Percentiles rank a stretch among this genome's conserved stretches.
Conservation (phyloP, 2,329 filamentous ascomycete species). For the Botrytis galanthina region DNA sequence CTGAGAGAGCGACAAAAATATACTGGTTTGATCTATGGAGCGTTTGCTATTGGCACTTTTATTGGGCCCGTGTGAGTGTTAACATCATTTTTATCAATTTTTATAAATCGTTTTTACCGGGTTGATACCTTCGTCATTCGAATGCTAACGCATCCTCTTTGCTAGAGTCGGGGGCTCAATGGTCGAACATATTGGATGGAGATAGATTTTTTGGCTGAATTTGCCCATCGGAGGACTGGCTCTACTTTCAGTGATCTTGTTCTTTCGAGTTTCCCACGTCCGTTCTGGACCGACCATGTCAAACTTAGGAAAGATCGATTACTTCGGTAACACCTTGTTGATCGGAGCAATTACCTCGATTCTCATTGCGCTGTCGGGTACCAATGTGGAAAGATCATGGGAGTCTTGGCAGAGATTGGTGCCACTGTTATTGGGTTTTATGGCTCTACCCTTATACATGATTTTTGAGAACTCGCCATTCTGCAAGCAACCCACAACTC, state of each 20-base stretch:
- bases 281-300: slow-evolving; percentile 32
- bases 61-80: neutral
- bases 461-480: slow-evolving; percentile 8
- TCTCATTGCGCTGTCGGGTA: slow-evolving; percentile 44
- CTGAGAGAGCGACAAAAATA: neutral
- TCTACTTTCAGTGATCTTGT: slow-evolving; percentile 11
- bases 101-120: rapidly evolving
- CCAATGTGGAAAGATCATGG: slow-evolving; percentile 15
- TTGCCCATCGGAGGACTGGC: slow-evolving; percentile 22
- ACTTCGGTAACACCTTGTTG: slow-evolving; percentile 45
- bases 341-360: slow-evolving; percentile 43
- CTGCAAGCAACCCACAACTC: slow-evolving; percentile 20
- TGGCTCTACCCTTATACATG: slow-evolving; percentile 40
- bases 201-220: slow-evolving; percentile 56
- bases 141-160: neutral
- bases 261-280: slow-evolving; percentile 19
- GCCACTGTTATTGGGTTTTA: slow-evolving; percentile 38
- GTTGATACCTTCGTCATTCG: neutral
- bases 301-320: slow-evolving; percentile 43
- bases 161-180: neutral
- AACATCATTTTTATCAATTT: rapidly evolving
- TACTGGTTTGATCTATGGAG: neutral
- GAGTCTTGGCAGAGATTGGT: slow-evolving; percentile 23
- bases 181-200: slow-evolving; percentile 24
- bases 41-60: neutral